A percentile compares a stretch with the other conserved stretches of the same genome.
Evolutionary conservation across 768 basidiomycete genomes (phyloP).

Genomic region (Pholiota molesta): DNA sequence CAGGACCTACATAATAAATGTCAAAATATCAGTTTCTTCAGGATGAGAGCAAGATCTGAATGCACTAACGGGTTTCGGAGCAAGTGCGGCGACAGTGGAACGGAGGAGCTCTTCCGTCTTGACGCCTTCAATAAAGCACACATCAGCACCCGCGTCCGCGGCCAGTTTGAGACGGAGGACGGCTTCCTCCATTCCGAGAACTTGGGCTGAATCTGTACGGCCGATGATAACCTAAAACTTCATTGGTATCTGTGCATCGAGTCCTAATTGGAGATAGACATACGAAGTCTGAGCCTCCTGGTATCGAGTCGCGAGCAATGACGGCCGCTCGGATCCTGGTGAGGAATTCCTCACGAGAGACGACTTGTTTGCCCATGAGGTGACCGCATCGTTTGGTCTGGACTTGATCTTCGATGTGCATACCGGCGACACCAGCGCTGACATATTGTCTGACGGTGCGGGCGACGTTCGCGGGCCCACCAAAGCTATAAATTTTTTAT

Average conservation of each 20-base stretch:
- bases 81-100: slow-evolving; percentile 64
- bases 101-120: slow-evolving; percentile 66
- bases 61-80: slow-evolving; percentile 66
- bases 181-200: slow-evolving; percentile 80
- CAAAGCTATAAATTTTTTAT: slow-evolving; percentile 42
- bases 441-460: slow-evolving; percentile 73
- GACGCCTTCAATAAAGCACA: slow-evolving; percentile 83
- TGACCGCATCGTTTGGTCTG: slow-evolving; percentile 83
- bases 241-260: background rate
- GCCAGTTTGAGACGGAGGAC: slow-evolving; percentile 67
- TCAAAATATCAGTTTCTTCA: background rate
- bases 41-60: background rate
- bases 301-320: slow-evolving; percentile 74
- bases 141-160: slow-evolving; percentile 74
- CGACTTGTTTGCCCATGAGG: slow-evolving; percentile 78
- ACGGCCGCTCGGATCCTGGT: slow-evolving; percentile 79
- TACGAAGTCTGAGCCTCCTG: slow-evolving; percentile 76
- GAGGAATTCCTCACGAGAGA: slow-evolving; percentile 74
- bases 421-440: slow-evolving; percentile 67
- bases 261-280: slow-evolving; percentile 1
- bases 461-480: slow-evolving; percentile 73
- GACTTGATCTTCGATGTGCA: slow-evolving; percentile 83
- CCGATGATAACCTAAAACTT: slow-evolving; percentile 63
- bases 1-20: slow-evolving; percentile 50
- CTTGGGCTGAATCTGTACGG: slow-evolving; percentile 78